Evolutionary conservation across 2,329 filamentous ascomycete genomes (phyloP), one percentile per base, ranked within the genome.

Genomic region (Curvularia lunata): DNA sequence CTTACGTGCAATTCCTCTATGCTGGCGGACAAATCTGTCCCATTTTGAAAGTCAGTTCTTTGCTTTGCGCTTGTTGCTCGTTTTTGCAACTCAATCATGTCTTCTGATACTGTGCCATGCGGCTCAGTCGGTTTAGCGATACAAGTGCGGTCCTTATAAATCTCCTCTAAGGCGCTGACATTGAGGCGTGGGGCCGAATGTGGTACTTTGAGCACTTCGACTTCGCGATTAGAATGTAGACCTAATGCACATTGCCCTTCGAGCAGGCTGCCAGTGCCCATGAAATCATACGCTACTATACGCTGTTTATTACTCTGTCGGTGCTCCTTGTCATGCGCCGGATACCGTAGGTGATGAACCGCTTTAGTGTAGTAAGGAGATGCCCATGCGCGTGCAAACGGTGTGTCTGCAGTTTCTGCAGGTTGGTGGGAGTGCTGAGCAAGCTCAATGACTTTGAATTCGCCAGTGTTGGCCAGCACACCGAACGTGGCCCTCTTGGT

Each of bases 221-320:
- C 75, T 21, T 79, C 75, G 5, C 83, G 81, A 63, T 83, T 81
- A 4, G 82, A 80, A 48, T 82, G 77, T 4, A 88, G 72, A 2
- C 81, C 80, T 49, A 88, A 73, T 25, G 84, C 78, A 59, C 79
- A 81, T 41, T 85, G 81, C 40, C 82, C 81, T n/a, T 76, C 73
- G 10, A 72, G 64, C 4, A 78, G 77, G 13, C 75, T 75, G 34
- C 77, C 79, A 42, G 80, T 70, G 46, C 81, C 81, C 56, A 86
- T 79, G 71, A 86, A 88, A 63, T 88, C 86, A 64, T 87, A 88
- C 0, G 85, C 84, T 16, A 87, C 82, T 18, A 86, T 75, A 18
- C 82, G 78, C 27, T 80, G 73, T 16, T 80, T 79, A 37, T 82
- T 79, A n/a, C 77, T 73, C 41, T 77, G 76, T 0, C 76, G 75